phyloP scores from a whole-genome alignment of 306 rosid genomes.

The Vigna hirtella region DNA sequence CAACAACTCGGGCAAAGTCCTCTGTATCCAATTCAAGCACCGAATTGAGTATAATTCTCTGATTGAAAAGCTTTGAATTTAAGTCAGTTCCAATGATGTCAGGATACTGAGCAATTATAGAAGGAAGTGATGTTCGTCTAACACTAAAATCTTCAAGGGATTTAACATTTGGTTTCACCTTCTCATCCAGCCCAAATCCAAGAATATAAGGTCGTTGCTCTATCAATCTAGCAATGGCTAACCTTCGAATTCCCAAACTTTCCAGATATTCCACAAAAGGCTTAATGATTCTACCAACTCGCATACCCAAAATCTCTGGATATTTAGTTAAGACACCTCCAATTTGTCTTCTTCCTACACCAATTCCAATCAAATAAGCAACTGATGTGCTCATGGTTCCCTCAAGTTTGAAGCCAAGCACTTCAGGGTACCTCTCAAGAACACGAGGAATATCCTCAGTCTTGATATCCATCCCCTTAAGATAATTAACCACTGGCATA shows the following conservation, averaged over 20 bases:
- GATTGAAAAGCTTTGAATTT: constrained; percentile 66
- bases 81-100: constrained; percentile 86
- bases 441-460: constrained; percentile 75
- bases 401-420: constrained; percentile 93
- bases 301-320: constrained; percentile 95
- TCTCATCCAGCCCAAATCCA: constrained; percentile 78
- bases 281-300: constrained; percentile 88
- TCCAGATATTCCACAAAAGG: constrained; percentile 92
- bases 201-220: constrained; percentile 89
- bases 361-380: constrained; percentile 91
- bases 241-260: constrained; percentile 81
- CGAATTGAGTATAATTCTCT: constrained; percentile 68
- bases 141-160: constrained; percentile 78
- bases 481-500: constrained; percentile 84
- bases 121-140: constrained; percentile 63
- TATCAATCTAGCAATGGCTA: constrained; percentile 89
- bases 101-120: constrained; percentile 86
- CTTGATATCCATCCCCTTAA: constrained; percentile 95
- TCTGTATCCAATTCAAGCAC: constrained; percentile 62
- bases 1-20: constrained; percentile 82
- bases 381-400: constrained; percentile 99
- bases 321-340: constrained; percentile 84
- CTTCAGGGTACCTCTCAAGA: constrained; percentile 92
- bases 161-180: constrained; percentile 82
- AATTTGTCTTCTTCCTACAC: constrained; percentile 88